These are phyloP conservation scores for Talaromyces sp. DNA, from an alignment of 2,329 filamentous ascomycete genomes.

Conservation along the genomic window DNA sequence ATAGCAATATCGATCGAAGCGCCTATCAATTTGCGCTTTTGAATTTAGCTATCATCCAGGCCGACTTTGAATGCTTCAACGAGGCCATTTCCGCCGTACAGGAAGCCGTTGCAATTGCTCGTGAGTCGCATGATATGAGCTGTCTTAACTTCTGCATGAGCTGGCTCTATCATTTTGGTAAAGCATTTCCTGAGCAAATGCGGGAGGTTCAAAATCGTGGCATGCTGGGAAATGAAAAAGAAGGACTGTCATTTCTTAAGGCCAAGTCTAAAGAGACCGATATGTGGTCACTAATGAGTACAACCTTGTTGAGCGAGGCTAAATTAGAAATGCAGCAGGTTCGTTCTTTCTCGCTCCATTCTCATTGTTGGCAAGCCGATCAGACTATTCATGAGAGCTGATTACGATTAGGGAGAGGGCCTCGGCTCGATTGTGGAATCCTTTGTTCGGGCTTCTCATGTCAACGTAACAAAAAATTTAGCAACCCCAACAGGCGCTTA, in stretches of 20 bases:
- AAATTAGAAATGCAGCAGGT: constrained; percentile 76
- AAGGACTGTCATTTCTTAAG: constrained; percentile 81
- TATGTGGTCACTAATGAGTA: constrained; percentile 83
- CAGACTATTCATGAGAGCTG: constrained; percentile 14
- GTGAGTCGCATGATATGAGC: constrained; percentile 88
- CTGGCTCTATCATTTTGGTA: constrained; percentile 95
- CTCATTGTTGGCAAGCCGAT: too few relatives aligned
- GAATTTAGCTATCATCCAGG: constrained; percentile 89
- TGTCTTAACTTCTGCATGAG: constrained; percentile 95
- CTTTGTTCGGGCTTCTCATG: constrained; percentile 78
- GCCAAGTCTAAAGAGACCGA: constrained; percentile 82
- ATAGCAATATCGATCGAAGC: constrained; percentile 71
- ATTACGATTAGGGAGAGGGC: constrained; percentile 54
- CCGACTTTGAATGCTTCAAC: constrained; percentile 87
- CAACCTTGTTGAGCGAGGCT: constrained; percentile 81
- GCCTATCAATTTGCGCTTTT: constrained; percentile 95
- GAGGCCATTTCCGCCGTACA: constrained; percentile 94
- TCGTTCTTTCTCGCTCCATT: constrained; percentile 39
- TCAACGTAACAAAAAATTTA: constrained; percentile 77
- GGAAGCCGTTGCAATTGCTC: constrained; percentile 89
- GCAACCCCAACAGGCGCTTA: constrained; percentile 73
- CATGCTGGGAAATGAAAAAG: constrained; percentile 75
- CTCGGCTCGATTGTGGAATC: constrained; percentile 69
- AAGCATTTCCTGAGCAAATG: constrained; percentile 77
- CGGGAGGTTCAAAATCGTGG: constrained; percentile 70